phyloP scores from a whole-genome alignment of 352 stramenopile genomes.

The Albugo candida region DNA sequence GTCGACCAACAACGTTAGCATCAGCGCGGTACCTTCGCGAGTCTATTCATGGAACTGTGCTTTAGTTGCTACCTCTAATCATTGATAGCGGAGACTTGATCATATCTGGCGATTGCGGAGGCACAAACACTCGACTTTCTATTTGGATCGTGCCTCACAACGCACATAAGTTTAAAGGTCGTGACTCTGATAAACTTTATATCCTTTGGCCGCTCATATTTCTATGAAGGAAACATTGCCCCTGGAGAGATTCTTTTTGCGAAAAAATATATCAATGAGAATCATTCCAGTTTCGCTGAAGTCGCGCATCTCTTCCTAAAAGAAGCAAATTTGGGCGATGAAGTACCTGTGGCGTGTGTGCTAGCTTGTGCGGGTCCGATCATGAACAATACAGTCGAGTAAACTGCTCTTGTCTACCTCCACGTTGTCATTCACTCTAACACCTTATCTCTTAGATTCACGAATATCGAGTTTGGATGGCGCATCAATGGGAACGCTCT shows the following conservation, averaged over 20 bases:
- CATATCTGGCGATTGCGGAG: slow-evolving; percentile 89
- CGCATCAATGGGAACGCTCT: slow-evolving; percentile 72
- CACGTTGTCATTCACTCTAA: slow-evolving; percentile 28
- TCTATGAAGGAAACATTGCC: slow-evolving; percentile 25
- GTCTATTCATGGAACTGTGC: too few relatives aligned
- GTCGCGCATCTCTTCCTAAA: slow-evolving; percentile 88
- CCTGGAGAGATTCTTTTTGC: slow-evolving; percentile 68
- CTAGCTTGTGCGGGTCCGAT: slow-evolving; percentile 66
- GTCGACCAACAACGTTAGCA: too few relatives aligned
- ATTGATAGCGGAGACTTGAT: slow-evolving; percentile 29
- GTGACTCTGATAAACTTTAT: not conserved
- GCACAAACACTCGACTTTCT: slow-evolving; percentile 92
- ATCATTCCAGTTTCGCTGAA: slow-evolving; percentile 62
- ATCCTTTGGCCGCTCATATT: too few relatives aligned
- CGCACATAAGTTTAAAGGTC: slow-evolving; percentile 28
- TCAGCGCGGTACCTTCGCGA: too few relatives aligned
- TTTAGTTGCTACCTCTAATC: too few relatives aligned
- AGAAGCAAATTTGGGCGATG: slow-evolving; percentile 61
- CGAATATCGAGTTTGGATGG: slow-evolving; percentile 86
- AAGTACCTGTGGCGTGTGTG: slow-evolving; percentile 39
- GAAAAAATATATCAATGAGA: slow-evolving; percentile 76
- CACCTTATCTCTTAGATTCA: slow-evolving; percentile 60
- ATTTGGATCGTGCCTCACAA: slow-evolving; percentile 62
- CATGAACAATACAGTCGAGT: slow-evolving; percentile 62
- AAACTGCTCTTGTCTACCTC: slow-evolving; percentile 5